A percentile compares a stretch with the other conserved stretches of the same genome.
Evolutionary conservation across 495 filamentous ascomycete species (phyloP).

Genomic region (Annulohypoxylon bovei): DNA sequence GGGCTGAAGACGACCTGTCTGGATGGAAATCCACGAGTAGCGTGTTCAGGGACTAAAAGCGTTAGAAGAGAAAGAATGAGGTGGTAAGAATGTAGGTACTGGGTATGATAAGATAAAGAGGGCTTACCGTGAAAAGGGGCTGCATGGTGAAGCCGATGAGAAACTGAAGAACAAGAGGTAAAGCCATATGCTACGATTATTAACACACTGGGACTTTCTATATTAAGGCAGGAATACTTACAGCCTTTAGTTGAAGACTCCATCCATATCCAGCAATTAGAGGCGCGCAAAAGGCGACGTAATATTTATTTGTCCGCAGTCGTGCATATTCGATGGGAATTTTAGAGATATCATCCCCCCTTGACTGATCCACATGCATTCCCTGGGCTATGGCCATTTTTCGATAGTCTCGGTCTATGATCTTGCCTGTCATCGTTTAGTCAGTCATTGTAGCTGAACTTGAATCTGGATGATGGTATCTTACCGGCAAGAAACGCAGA

Average conservation of each 20-base stretch:
- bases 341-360: background rate
- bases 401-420: constrained; percentile 4
- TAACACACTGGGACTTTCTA: background rate
- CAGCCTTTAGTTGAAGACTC: background rate
- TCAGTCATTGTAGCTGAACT: background rate
- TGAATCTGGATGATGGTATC: too few species aligned
- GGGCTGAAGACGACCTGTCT: background rate
- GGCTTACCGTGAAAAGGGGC: background rate
- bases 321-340: background rate
- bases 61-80: too few species aligned
- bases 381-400: background rate
- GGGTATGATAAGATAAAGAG: background rate
- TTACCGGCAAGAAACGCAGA: constrained; percentile 9
- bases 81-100: background rate
- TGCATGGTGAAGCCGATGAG: constrained; percentile 1
- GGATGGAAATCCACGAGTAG: background rate
- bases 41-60: background rate
- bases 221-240: background rate
- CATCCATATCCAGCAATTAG: constrained; percentile 1
- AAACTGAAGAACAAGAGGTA: background rate
- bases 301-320: background rate
- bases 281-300: background rate
- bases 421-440: constrained; percentile 5
- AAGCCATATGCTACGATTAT: constrained; percentile 1
- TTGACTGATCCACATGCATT: background rate